phyloP scores from a whole-genome alignment of 2,329 filamentous ascomycete genomes.

The Talaromyces sp. region DNA sequence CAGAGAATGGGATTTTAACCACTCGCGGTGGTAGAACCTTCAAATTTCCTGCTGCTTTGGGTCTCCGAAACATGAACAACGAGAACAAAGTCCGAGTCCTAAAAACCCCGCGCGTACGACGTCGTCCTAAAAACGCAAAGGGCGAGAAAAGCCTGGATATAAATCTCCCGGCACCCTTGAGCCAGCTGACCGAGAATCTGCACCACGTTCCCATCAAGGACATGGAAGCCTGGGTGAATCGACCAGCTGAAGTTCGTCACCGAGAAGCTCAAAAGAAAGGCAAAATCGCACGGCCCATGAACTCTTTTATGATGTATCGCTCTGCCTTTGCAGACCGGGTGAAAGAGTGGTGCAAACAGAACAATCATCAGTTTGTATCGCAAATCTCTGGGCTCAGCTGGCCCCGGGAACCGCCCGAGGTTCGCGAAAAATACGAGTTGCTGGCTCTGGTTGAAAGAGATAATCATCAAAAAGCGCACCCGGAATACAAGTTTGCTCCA shows the following conservation, averaged over 20 bases:
- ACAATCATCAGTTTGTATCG: constrained; percentile 92
- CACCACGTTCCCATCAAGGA: constrained; percentile 62
- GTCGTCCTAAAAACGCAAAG: constrained; percentile 20
- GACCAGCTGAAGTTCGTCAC: constrained; percentile 62
- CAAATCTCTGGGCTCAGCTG: constrained; percentile 82
- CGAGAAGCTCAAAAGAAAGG: constrained; percentile 68
- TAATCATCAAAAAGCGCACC: constrained; percentile 81
- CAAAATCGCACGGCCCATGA: constrained; percentile 89
- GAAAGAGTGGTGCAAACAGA: constrained; percentile 74
- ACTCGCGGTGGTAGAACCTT: constrained; percentile 18
- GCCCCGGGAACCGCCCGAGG: constrained; percentile 69
- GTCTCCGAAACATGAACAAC: constrained; percentile 8
- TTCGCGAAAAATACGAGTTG: constrained; percentile 71
- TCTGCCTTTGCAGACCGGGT: constrained; percentile 86
- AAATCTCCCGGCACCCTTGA: constrained; percentile 22
- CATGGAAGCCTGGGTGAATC: constrained; percentile 75
- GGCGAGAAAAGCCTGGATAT: constrained; percentile 16
- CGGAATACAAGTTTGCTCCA: constrained; percentile 90
- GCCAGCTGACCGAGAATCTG: constrained; percentile 22
- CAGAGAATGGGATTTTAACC: constrained; percentile 17
- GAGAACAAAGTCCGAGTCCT: constrained; percentile 21
- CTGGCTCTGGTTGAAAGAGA: constrained; percentile 76
- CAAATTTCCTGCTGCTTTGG: constrained; percentile 11
- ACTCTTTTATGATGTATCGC: constrained; percentile 96
- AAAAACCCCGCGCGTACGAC: constrained; percentile 22